Evolutionary conservation across 1,284 basidiomycete species (phyloP), one percentile per base, ranked within the genome.

Genomic region (Inonotus obliquus): DNA sequence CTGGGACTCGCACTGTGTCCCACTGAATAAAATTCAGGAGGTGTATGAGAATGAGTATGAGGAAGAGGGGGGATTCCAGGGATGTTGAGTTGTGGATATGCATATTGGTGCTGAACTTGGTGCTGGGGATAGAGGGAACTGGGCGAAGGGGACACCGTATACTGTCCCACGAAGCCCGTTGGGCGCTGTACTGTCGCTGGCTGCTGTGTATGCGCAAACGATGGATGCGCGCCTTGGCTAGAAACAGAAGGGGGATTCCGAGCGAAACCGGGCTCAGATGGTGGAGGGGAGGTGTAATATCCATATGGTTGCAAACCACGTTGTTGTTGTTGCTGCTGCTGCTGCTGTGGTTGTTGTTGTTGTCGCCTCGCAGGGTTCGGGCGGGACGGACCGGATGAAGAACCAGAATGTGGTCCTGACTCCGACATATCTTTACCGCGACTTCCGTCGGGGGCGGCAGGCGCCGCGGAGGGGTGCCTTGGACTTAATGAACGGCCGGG

Each of bases 71-170:
- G 69, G n/a, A 74, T 66, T 39, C 72, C 70, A 23, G 71, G 71
- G 57, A 73, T 71, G 54, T 66, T 70, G 9, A 59, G 23, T n/a
- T 51, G 58, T 17, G 66, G 52, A 51, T 63, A 59, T 13, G 76
- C 64, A 65, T 79, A 82, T 10, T 73, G 67, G 63, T 71, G 74
- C 61, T 75, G 79, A 10, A 75, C 69, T 3, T 76, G 68, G 32
- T 74, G 67, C 61, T 75, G 75, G 39, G 75, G 65, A 66, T 77
- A 72, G 63, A 67, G 71, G 63, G 75, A 70, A n/a, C 75, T 32
- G 23, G 75, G 75, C 62, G 71, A 79, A 2, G 75, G 65, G 65
- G 80, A 70, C 70, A 80, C 73, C 67, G 76, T 71, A 73, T 84
- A 83, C 71, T 77, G 79, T 57, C 76, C 75, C 32, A 74, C 69